These are phyloP conservation scores for Striga asiatica DNA, from an alignment of 257 asterid genomes.

Conservation along the genomic window DNA sequence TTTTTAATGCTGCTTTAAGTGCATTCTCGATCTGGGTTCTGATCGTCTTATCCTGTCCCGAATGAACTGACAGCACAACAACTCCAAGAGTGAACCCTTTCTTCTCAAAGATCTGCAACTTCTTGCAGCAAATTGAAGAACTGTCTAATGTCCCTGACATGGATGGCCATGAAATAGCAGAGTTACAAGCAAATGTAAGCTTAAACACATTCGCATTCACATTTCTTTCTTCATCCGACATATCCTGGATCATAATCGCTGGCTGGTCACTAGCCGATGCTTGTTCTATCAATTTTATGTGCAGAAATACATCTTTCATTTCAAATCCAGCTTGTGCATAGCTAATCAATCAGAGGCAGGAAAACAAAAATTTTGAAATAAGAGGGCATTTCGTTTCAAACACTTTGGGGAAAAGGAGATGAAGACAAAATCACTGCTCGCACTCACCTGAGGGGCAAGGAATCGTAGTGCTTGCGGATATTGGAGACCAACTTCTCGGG, in stretches of 20 bases:
- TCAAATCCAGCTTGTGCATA: slow-evolving; percentile 89
- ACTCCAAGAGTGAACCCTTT: slow-evolving; percentile 82
- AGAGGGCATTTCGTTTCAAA: background rate
- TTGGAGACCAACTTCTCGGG: slow-evolving; percentile 92
- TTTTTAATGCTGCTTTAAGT: slow-evolving; percentile 60
- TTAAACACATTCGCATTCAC: slow-evolving; percentile 36
- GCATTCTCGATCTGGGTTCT: slow-evolving; percentile 69
- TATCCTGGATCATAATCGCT: slow-evolving; percentile 67
- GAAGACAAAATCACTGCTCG: background rate
- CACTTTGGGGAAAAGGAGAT: background rate
- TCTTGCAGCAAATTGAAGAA: slow-evolving; percentile 79
- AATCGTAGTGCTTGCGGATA: slow-evolving; percentile 91
- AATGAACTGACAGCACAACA: slow-evolving; percentile 49
- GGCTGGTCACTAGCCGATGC: slow-evolving; percentile 70
- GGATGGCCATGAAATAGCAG: slow-evolving; percentile 81
- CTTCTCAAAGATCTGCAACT: slow-evolving; percentile 89
- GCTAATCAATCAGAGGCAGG: slow-evolving; percentile 28
- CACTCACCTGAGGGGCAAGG: slow-evolving; percentile 76
- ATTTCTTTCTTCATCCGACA: slow-evolving; percentile 42
- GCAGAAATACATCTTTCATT: slow-evolving; percentile 95
- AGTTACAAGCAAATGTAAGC: slow-evolving; percentile 88
- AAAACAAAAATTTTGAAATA: background rate
- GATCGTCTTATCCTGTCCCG: slow-evolving; percentile 73
- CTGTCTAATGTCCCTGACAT: slow-evolving; percentile 87
- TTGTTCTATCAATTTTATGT: slow-evolving; percentile 84